These are phyloP conservation scores for Aspergillus spinulosporus DNA, from an alignment of 2,329 filamentous ascomycete species.

Conservation along the genomic window DNA sequence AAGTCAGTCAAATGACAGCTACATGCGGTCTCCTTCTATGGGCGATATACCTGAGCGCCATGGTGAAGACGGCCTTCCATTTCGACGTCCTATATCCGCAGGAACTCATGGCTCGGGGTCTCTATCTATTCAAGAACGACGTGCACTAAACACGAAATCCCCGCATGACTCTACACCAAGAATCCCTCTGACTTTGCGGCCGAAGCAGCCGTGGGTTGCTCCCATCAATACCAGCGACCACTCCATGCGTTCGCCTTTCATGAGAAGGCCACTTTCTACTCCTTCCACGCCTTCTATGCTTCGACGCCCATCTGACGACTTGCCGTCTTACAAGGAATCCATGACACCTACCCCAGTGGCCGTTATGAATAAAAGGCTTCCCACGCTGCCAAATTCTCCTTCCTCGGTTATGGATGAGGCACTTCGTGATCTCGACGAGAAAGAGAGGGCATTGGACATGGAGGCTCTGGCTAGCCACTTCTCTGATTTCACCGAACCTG, in stretches of 20 bases:
- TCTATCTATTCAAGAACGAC: slow-evolving; percentile 41
- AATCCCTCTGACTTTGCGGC: slow-evolving; percentile 32
- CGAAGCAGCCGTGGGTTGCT: slow-evolving; percentile 15
- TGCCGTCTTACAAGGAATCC: slow-evolving; percentile 21
- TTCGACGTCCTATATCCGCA: slow-evolving; percentile 21
- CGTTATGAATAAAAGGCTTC: slow-evolving; percentile 42
- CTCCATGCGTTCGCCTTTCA: slow-evolving; percentile 9
- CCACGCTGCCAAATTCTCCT: slow-evolving; percentile 48
- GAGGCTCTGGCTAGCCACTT: slow-evolving; percentile 44
- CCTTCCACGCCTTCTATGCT: slow-evolving; percentile 28
- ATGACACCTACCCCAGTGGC: slow-evolving; percentile 31
- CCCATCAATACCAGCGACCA: slow-evolving; percentile 19
- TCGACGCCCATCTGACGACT: slow-evolving; percentile 19
- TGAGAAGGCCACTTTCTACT: slow-evolving; percentile 16
- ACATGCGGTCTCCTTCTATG: slow-evolving; percentile 3
- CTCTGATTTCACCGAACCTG: slow-evolving; percentile 41
- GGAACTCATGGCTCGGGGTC: slow-evolving; percentile 13
- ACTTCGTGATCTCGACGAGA: slow-evolving; percentile 36
- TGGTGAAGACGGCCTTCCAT: slow-evolving; percentile 7
- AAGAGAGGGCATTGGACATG: slow-evolving; percentile 33
- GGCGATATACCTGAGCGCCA: background rate
- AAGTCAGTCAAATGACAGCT: slow-evolving; percentile 12
- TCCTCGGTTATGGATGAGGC: slow-evolving; percentile 48
- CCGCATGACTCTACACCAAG: slow-evolving; percentile 29
- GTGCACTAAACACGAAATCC: slow-evolving; percentile 34